A percentile compares a stretch with the other conserved stretches of the same genome.
These are phyloP conservation scores for Vicia villosa DNA, from an alignment of 306 rosid genomes.

Conservation along the genomic window DNA sequence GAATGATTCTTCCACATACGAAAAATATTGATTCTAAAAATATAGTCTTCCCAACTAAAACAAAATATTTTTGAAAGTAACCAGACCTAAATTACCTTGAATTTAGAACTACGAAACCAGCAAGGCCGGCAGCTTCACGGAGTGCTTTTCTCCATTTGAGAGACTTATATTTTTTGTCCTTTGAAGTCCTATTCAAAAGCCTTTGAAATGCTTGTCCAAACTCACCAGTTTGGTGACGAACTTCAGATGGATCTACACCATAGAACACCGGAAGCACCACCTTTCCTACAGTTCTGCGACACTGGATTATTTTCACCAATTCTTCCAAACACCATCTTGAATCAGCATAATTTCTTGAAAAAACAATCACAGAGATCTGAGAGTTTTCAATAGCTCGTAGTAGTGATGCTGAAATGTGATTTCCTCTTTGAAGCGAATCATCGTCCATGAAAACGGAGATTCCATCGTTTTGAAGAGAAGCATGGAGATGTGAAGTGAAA, in stretches of 20 bases:
- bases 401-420: background rate
- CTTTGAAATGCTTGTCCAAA: background rate
- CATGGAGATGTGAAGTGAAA: background rate
- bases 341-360: background rate
- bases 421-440: background rate
- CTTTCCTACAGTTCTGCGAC: background rate
- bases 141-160: no score
- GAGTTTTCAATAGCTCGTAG: background rate
- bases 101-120: no score
- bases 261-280: background rate
- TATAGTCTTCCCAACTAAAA: no score
- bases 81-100: no score
- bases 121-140: no score
- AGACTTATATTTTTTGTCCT: no score
- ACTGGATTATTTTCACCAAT: background rate
- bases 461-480: background rate
- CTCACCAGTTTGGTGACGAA: background rate
- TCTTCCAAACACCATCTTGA: background rate
- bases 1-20: no score
- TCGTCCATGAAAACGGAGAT: slow-evolving; percentile 5
- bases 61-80: no score
- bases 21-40: no score
- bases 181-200: background rate
- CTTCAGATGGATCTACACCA: background rate
- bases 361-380: background rate